Evolutionary conservation across 768 basidiomycete genomes (phyloP), one percentile per base, ranked within the genome.

Genomic region (Mycena galopus): DNA sequence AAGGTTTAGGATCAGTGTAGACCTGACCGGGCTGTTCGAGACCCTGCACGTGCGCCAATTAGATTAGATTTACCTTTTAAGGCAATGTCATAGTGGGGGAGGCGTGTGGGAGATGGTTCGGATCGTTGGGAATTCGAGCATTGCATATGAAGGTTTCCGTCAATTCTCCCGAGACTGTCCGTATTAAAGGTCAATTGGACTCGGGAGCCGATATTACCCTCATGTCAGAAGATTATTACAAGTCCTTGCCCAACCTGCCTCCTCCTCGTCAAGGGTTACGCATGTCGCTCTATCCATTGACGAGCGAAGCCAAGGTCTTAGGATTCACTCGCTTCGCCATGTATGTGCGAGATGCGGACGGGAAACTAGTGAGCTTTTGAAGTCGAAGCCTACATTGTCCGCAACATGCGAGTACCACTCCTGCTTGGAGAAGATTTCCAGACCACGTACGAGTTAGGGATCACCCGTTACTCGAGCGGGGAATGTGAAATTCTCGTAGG

Each of bases 391-490:
- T 79, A 79, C 42, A 78, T 80, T 2, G 76, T 80, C 0, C 64
- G 70, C 4, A 68, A 66, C 3, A 81, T 81, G 80, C 66, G 69
- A 0, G 79, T 79, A 0, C 79, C 80, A 11, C n/a, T n/a, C n/a
- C n/a, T n/a, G n/a, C n/a, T n/a, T n/a, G n/a, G n/a, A n/a, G n/a
- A n/a, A n/a, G n/a, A 21, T 80, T 0, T 71, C 80, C 3, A 69
- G 80, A 23, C 50, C 0, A 35, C 50, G 0, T 80, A n/a, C 66
- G 78, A 77, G 35, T 27, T 81, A 8, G 67, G 58, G 3, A 67
- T 79, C 12, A 32, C 27, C 0, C 67, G 79, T 1, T 60, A 42
- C 3, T 27, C 73, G 14, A 65, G 66, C 4, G 73, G 71, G 0
- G 44, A 66, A 14, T 60, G 67, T 25, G 23, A 42, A 7, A 30